phyloP scores from a whole-genome alignment of 768 basidiomycete species.

The Suillus luteus region DNA sequence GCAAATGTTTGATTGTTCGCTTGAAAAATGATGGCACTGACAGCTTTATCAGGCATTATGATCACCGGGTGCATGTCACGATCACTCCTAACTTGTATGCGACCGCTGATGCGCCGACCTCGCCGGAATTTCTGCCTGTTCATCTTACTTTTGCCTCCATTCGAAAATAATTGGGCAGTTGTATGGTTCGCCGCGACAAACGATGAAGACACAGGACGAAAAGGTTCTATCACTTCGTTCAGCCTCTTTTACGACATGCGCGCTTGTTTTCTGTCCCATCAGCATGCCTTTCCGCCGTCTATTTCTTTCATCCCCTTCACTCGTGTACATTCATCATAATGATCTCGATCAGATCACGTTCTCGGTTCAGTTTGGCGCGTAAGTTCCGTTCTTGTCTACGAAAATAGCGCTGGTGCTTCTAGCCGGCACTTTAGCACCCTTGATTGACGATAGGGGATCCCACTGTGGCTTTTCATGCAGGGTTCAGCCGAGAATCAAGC shows the following conservation, averaged over 20 bases:
- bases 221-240: background rate
- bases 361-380: background rate
- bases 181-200: background rate
- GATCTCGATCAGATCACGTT: background rate
- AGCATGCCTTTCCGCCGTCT: background rate
- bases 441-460: background rate
- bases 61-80: background rate
- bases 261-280: background rate
- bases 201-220: background rate
- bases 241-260: background rate
- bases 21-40: background rate
- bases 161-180: background rate
- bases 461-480: background rate
- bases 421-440: background rate
- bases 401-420: background rate
- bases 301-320: background rate
- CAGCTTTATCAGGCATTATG: background rate
- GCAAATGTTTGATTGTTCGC: background rate
- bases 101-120: background rate
- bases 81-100: background rate
- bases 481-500: background rate
- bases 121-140: background rate
- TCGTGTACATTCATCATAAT: background rate
- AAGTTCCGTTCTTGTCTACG: background rate
- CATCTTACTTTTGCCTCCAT: background rate